Conservation (phyloP, 352 stramenopile genomes). For the Phytophthora hybrid region DNA sequence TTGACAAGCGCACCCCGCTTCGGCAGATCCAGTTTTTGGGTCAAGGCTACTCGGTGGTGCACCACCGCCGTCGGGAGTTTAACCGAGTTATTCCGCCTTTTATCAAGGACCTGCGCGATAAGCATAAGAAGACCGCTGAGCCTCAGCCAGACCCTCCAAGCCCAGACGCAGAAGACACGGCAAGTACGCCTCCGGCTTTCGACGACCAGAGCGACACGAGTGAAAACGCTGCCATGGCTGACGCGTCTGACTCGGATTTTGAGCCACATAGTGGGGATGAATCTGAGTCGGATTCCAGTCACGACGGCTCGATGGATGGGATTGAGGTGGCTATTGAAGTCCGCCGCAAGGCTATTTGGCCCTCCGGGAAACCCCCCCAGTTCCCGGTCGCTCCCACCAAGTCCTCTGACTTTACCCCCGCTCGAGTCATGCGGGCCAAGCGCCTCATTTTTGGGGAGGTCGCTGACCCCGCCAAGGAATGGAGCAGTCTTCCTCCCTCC, state of each 20-base stretch:
- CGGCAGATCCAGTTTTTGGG: conserved; percentile 5
- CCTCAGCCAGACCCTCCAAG: neutral
- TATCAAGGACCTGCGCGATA: neutral
- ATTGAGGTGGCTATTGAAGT: neutral
- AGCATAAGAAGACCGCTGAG: neutral
- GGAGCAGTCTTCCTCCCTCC: neutral
- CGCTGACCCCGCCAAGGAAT: neutral
- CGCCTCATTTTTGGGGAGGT: neutral
- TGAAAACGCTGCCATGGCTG: neutral
- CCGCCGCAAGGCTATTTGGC: neutral
- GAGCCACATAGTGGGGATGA: neutral
- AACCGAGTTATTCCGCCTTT: conserved; percentile 1
- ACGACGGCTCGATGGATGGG: too few relatives aligned
- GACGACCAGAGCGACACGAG: neutral
- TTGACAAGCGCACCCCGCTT: neutral
- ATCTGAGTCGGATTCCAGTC: neutral
- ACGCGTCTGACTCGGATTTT: neutral
- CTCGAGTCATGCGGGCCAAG: neutral
- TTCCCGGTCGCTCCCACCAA: neutral
- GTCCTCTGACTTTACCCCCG: neutral
- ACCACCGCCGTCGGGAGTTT: neutral
- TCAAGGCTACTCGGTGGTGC: neutral
- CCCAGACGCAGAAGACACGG: too few relatives aligned
- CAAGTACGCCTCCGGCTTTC: neutral
- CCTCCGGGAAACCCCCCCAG: neutral